Conservation (phyloP, 2,329 filamentous ascomycete genomes). For the Ceratocystis eucalypticola region DNA sequence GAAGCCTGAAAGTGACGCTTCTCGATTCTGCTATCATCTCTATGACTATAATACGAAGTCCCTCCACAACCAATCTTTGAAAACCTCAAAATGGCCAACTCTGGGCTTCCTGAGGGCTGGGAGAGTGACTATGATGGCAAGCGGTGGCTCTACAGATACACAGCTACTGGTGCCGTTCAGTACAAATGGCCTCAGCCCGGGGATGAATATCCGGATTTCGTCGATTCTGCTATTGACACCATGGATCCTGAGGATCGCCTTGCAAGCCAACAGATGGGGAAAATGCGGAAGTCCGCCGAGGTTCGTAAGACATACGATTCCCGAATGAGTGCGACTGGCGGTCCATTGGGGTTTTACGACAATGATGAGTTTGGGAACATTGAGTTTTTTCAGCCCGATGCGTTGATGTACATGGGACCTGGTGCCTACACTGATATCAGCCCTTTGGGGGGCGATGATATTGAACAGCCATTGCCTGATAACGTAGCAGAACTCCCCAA, state of each 20-base stretch:
- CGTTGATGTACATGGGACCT: conserved; percentile 40
- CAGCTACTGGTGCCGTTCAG: conserved; percentile 39
- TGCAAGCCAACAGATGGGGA: conserved; percentile 36
- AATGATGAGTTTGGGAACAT: conserved; percentile 26
- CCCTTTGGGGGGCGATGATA: conserved; percentile 31
- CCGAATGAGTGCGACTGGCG: conserved; percentile 21
- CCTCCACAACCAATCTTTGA: background rate
- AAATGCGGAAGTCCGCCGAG: background rate
- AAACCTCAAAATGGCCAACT: conserved; percentile 27
- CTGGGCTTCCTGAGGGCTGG: conserved; percentile 39
- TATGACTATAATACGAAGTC: background rate
- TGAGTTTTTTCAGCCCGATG: conserved; percentile 38
- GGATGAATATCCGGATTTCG: conserved; percentile 44
- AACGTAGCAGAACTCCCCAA: background rate
- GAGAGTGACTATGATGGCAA: conserved; percentile 44
- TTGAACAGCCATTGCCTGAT: background rate
- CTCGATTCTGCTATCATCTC: background rate
- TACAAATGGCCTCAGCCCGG: conserved; percentile 44
- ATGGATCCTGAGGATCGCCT: conserved; percentile 40
- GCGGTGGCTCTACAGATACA: conserved; percentile 46
- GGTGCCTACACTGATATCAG: conserved; percentile 35
- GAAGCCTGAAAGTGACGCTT: background rate
- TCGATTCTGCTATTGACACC: conserved; percentile 27
- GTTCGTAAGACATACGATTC: conserved; percentile 26
- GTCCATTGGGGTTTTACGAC: conserved; percentile 22